Percentiles rank a stretch among this genome's conserved stretches.
These are phyloP conservation scores for Forsythia viridissima DNA, from an alignment of 257 asterid species.

Conservation along the genomic window DNA sequence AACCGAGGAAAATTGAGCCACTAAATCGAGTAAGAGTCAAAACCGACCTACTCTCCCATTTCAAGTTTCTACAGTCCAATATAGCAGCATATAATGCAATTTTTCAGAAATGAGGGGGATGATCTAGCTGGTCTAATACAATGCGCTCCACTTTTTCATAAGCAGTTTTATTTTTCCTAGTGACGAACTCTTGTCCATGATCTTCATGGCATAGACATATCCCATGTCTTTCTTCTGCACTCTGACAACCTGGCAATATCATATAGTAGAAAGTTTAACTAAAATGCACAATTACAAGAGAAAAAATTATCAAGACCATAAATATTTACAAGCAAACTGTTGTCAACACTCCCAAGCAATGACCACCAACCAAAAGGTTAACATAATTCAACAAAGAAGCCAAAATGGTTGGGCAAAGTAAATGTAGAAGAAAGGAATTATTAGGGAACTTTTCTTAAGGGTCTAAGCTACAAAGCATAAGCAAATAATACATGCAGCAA, in stretches of 20 bases:
- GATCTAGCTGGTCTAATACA: constrained; percentile 95
- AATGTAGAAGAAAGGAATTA: background rate
- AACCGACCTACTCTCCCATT: background rate
- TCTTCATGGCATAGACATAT: constrained; percentile 41
- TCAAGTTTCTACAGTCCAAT: no score
- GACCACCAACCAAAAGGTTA: background rate
- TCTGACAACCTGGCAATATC: constrained; percentile 74
- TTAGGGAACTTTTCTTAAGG: background rate
- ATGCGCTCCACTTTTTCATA: constrained; percentile 73
- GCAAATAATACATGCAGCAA: background rate
- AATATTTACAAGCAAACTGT: background rate
- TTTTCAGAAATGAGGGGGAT: constrained; percentile 30
- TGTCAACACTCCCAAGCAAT: background rate
- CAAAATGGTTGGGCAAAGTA: background rate
- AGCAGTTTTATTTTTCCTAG: constrained; percentile 98
- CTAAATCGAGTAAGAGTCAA: background rate
- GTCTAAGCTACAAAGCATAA: background rate
- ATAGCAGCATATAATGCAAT: no score
- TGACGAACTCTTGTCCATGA: constrained; percentile 63
- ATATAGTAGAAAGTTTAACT: constrained; percentile 2
- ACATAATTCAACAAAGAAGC: background rate
- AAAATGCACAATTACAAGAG: background rate
- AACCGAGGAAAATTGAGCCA: background rate
- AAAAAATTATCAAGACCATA: constrained; percentile 5
- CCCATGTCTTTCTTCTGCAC: constrained; percentile 95